Percentiles rank a stretch among this genome's conserved stretches.
Evolutionary conservation across 108 stramenopile species (phyloP).

Genomic region (Pseudonitzschia delicatissima): DNA sequence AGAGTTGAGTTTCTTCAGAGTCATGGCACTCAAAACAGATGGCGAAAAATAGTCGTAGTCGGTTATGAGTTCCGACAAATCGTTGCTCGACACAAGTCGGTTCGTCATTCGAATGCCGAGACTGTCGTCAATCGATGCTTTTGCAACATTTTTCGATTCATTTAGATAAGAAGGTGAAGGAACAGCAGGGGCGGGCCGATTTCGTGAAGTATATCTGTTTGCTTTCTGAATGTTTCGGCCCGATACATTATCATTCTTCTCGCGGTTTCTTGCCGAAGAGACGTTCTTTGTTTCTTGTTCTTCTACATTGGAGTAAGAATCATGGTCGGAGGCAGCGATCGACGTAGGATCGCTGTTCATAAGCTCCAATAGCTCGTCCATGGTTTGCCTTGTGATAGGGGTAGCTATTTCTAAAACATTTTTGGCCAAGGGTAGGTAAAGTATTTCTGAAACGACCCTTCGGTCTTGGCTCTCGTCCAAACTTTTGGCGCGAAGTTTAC

Average conservation of each 20-base stretch:
- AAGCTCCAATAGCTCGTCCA: conserved; percentile 47
- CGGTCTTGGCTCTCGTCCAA: too few relatives aligned
- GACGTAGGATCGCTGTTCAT: conserved; percentile 29
- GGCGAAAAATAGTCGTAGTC: conserved; percentile 36
- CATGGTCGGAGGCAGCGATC: conserved; percentile 3
- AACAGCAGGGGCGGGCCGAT: too few relatives aligned
- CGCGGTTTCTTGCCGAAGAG: background rate
- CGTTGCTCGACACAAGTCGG: conserved; percentile 34
- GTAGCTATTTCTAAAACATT: background rate
- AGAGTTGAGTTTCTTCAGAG: conserved; percentile 22
- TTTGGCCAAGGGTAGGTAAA: too few relatives aligned
- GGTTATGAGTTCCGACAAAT: conserved; percentile 45
- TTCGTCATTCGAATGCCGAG: conserved; percentile 52
- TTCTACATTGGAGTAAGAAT: conserved; percentile 2
- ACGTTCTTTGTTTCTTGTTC: background rate
- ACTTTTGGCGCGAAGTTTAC: too few relatives aligned
- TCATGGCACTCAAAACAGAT: conserved; percentile 46
- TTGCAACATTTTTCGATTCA: background rate
- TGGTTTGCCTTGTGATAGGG: conserved; percentile 14
- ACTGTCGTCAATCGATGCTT: conserved; percentile 30
- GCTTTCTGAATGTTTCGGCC: background rate
- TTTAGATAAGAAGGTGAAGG: too few relatives aligned
- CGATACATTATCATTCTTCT: background rate
- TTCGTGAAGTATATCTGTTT: background rate
- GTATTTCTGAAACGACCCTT: too few relatives aligned